phyloP scores from a whole-genome alignment of 2,329 filamentous ascomycete genomes.

The Ceratocystis papillata region DNA sequence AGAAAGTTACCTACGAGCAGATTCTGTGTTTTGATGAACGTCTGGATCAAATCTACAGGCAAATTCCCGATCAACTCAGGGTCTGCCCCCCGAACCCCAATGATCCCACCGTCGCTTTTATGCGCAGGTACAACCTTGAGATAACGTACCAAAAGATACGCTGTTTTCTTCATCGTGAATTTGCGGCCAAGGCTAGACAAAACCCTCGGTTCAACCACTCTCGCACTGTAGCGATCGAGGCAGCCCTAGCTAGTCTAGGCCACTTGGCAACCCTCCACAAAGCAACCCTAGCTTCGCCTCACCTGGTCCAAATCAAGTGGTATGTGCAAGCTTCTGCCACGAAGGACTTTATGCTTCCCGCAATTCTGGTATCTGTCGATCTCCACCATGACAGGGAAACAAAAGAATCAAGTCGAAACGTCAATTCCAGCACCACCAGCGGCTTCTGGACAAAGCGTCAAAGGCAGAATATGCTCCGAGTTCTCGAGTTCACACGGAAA shows the following conservation, averaged over 20 bases:
- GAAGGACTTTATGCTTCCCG: constrained; percentile 75
- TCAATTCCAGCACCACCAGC: neutral
- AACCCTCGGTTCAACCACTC: constrained; percentile 78
- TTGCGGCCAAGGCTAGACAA: constrained; percentile 63
- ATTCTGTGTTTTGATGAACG: constrained; percentile 52
- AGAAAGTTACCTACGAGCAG: constrained; percentile 51
- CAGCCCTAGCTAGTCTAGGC: constrained; percentile 67
- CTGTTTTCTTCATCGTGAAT: constrained; percentile 80
- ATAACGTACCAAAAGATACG: constrained; percentile 81
- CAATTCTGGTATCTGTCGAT: constrained; percentile 74
- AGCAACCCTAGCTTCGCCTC: constrained; percentile 61
- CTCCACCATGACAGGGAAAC: constrained; percentile 45
- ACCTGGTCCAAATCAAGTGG: constrained; percentile 63
- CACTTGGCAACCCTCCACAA: constrained; percentile 66
- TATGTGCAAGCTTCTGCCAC: constrained; percentile 69
- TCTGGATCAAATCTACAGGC: constrained; percentile 50
- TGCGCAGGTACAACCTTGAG: constrained; percentile 74
- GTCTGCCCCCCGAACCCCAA: constrained; percentile 54
- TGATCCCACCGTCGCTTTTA: constrained; percentile 74
- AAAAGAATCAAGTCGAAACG: constrained; percentile 38
- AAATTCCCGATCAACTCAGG: constrained; percentile 63
- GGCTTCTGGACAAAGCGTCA: constrained; percentile 44
- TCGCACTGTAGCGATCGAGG: constrained; percentile 71
- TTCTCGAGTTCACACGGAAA: constrained; percentile 58
- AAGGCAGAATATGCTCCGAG: constrained; percentile 62